These are phyloP conservation scores for Penicillium dipodomyicola DNA, from an alignment of 495 filamentous ascomycete genomes.

Conservation along the genomic window DNA sequence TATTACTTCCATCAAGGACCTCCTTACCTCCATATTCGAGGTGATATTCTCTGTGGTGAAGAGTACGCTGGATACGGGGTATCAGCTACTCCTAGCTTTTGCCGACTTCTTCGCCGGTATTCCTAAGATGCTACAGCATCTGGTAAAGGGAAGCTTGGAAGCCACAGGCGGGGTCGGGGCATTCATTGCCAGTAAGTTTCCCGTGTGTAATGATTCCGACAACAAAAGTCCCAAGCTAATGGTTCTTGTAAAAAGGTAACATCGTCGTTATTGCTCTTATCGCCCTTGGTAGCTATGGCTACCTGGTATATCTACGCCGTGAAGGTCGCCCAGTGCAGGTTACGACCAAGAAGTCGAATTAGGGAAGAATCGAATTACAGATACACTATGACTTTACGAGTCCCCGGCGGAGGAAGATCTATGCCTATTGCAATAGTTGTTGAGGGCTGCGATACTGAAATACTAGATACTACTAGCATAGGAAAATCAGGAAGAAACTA, in stretches of 20 bases:
- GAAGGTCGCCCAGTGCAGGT: conserved; percentile 12
- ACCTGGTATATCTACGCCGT: conserved; percentile 15
- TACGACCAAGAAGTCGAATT: conserved; percentile 19
- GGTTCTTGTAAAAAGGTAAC: conserved; percentile 14
- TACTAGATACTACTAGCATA: no score
- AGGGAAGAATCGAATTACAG: neutral
- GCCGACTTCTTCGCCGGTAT: conserved; percentile 12
- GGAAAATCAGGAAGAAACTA: no score
- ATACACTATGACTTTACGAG: no score
- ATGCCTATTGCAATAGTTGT: no score
- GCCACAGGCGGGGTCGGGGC: conserved; percentile 17
- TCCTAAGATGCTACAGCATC: conserved; percentile 2
- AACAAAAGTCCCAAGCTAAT: neutral
- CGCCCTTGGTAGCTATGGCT: conserved; percentile 15
- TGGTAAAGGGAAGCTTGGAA: conserved; percentile 9
- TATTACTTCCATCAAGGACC: conserved; percentile 21
- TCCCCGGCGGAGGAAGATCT: no score
- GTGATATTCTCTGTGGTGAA: conserved; percentile 18
- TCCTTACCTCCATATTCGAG: conserved; percentile 19
- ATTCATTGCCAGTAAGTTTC: conserved; percentile 18
- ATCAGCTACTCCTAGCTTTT: conserved; percentile 4
- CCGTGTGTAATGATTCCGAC: neutral
- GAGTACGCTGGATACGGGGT: conserved; percentile 5
- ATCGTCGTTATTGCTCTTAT: conserved; percentile 17
- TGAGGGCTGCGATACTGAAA: no score